phyloP scores from a whole-genome alignment of 768 basidiomycete species.

The Rhodotorula kratochvilovae region DNA sequence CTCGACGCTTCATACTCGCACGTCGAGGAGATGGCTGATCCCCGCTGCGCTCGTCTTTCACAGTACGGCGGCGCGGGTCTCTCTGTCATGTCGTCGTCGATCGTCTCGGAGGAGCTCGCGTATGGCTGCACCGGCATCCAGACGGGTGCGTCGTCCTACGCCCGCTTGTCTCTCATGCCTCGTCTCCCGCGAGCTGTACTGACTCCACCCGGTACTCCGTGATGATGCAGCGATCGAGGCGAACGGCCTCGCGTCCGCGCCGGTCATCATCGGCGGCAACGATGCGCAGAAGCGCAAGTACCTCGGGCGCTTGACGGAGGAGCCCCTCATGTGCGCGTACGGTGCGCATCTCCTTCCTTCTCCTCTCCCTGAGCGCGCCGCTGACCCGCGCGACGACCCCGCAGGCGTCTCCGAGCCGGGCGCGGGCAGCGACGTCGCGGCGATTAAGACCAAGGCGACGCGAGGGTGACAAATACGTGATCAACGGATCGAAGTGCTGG shows the following conservation, averaged over 20 bases:
- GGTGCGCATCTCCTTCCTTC: slow-evolving; percentile 23
- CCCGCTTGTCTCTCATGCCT: background rate
- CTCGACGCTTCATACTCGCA: background rate
- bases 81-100: slow-evolving; percentile 46
- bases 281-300: slow-evolving; percentile 50
- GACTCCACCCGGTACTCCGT: too few species aligned
- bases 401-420: slow-evolving; percentile 44
- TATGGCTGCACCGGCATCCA: slow-evolving; percentile 37
- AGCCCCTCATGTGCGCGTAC: slow-evolving; percentile 49
- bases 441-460: slow-evolving; percentile 48
- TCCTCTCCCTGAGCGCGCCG: background rate
- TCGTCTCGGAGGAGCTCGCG: slow-evolving; percentile 47
- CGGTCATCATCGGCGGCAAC: slow-evolving; percentile 47
- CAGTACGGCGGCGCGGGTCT: slow-evolving; percentile 49
- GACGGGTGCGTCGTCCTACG: slow-evolving; percentile 8
- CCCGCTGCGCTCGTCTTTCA: background rate
- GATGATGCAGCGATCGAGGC: slow-evolving; percentile 48
- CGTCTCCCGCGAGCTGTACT: too few species aligned
- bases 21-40: background rate
- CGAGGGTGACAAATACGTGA: slow-evolving; percentile 45
- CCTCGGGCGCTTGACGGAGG: slow-evolving; percentile 49
- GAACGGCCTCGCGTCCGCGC: slow-evolving; percentile 48
- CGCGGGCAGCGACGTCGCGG: slow-evolving; percentile 51
- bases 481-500: slow-evolving; percentile 40
- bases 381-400: too few species aligned